phyloP scores from a whole-genome alignment of 176 grass and related monocot genomes.

The Alloteropsis semialata region DNA sequence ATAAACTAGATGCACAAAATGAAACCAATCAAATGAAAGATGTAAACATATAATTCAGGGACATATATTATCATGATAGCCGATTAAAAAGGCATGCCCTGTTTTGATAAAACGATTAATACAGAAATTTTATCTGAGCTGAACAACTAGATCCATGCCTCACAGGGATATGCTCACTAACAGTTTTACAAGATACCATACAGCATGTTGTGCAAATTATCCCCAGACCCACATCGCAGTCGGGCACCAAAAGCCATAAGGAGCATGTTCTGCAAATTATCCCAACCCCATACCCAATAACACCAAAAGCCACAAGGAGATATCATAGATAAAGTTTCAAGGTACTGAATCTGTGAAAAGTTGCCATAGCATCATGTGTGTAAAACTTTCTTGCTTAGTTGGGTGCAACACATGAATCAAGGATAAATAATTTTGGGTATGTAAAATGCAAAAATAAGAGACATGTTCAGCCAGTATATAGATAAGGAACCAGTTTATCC shows the following conservation, averaged over 20 bases:
- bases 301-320: not conserved
- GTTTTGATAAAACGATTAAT: not conserved
- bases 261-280: too few species aligned
- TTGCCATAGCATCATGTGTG: not conserved
- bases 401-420: not conserved
- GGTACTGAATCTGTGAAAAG: not conserved
- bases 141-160: not conserved
- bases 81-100: not conserved
- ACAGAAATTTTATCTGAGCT: not conserved
- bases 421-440: not conserved
- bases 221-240: not conserved
- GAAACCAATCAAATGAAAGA: conserved; percentile 3
- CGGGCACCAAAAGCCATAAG: not conserved
- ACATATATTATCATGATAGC: not conserved
- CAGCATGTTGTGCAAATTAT: conserved; percentile 8
- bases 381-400: not conserved
- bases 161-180: not conserved
- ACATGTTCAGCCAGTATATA: not conserved
- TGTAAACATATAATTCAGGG: not conserved
- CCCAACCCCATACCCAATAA: too few species aligned
- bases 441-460: not conserved
- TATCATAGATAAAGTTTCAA: not conserved
- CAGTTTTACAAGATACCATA: not conserved
- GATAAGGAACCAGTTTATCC: not conserved
- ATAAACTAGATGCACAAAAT: not conserved